Conservation (phyloP, 768 basidiomycete species). For the Hericium erinaceus region DNA sequence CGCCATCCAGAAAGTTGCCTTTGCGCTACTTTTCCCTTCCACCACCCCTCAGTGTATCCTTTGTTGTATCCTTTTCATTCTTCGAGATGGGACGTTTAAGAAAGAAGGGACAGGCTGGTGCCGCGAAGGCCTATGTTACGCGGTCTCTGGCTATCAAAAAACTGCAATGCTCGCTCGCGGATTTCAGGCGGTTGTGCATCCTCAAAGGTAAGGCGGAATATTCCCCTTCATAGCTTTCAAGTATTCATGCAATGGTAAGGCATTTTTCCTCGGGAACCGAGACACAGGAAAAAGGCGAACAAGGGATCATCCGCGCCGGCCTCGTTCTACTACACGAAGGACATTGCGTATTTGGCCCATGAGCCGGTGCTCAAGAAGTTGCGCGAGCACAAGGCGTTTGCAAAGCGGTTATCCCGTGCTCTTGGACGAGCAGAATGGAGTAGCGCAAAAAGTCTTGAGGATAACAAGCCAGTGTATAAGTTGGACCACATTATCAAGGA, state of each 20-base stretch:
- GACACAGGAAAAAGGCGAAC: conserved; percentile 86
- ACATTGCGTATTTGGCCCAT: conserved; percentile 94
- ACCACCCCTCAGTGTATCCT: too few relatives aligned
- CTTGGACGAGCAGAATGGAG: conserved; percentile 94
- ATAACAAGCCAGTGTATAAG: conserved; percentile 83
- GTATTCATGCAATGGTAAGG: conserved; percentile 35
- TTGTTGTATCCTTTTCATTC: too few relatives aligned
- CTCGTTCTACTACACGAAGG: conserved; percentile 97
- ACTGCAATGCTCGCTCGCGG: conserved; percentile 91
- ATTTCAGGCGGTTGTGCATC: conserved; percentile 95
- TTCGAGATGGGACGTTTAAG: conserved; percentile 62
- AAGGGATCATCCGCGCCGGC: conserved; percentile 96
- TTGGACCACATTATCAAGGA: conserved; percentile 98
- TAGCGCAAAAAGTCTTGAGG: conserved; percentile 86
- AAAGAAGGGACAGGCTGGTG: conserved; percentile 84
- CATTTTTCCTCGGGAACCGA: conserved; percentile 95
- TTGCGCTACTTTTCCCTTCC: neutral
- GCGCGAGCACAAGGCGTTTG: conserved; percentile 95
- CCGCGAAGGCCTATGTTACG: conserved; percentile 87
- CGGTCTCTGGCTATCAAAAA: conserved; percentile 89
- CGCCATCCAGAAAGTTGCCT: conserved; percentile 7
- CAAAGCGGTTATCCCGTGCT: conserved; percentile 90
- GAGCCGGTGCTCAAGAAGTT: conserved; percentile 92
- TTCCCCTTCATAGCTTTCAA: neutral
- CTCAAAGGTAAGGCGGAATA: conserved; percentile 64